A percentile compares a stretch with the other conserved stretches of the same genome.
Evolutionary conservation across 2,329 filamentous ascomycete genomes (phyloP).

Genomic region (Cadophora sp.): DNA sequence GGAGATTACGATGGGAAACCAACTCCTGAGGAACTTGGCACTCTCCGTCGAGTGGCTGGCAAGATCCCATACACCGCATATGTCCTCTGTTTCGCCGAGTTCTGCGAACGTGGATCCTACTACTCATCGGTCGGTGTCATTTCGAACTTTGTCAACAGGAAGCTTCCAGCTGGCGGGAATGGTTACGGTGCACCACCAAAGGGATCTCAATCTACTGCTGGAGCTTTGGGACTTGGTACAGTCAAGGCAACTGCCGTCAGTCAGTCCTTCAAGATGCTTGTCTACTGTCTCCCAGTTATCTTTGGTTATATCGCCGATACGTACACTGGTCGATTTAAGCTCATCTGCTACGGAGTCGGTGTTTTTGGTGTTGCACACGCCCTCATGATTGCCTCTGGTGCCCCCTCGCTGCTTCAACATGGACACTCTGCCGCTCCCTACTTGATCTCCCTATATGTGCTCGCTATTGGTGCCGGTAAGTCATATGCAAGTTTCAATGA

Average conservation of each 20-base stretch:
- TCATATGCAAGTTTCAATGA: constrained; percentile 48
- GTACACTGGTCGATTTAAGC: constrained; percentile 69
- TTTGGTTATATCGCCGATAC: constrained; percentile 67
- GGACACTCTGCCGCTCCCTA: constrained; percentile 67
- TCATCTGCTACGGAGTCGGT: constrained; percentile 56
- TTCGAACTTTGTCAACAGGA: constrained; percentile 67
- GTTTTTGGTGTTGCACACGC: constrained; percentile 67
- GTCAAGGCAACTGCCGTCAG: constrained; percentile 59
- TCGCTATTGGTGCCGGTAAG: constrained; percentile 43
- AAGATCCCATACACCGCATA: constrained; percentile 71
- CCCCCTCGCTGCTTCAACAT: constrained; percentile 42
- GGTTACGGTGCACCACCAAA: constrained; percentile 49
- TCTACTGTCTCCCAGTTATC: constrained; percentile 59
- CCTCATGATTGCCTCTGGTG: constrained; percentile 55
- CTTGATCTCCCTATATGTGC: constrained; percentile 39
- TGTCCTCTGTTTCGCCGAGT: constrained; percentile 75
- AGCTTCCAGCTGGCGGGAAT: constrained; percentile 55
- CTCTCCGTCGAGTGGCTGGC: constrained; percentile 67
- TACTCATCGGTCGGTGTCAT: constrained; percentile 70
- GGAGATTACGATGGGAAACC: constrained; percentile 29
- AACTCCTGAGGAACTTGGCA: constrained; percentile 66
- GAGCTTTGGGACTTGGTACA: constrained; percentile 65
- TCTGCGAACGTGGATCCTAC: constrained; percentile 80
- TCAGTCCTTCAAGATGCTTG: constrained; percentile 52
- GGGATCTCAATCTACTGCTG: constrained; percentile 49